Percentiles rank a stretch among this genome's conserved stretches.
Conservation (phyloP, 352 stramenopile species). For the Globisporangium cylindrosporum region DNA sequence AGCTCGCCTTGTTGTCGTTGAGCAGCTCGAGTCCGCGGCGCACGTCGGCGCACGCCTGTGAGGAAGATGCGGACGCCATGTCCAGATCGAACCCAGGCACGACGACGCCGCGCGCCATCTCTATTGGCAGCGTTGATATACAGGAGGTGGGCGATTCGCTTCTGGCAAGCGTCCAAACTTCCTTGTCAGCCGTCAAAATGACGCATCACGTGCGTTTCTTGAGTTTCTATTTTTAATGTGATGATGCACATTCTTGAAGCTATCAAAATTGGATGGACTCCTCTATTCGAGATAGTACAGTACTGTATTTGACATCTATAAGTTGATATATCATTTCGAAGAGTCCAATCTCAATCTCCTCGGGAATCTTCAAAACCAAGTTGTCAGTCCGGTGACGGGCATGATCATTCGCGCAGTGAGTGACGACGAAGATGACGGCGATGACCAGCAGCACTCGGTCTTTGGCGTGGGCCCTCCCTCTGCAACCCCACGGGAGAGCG, state of each 20-base stretch:
- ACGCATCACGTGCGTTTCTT: background rate
- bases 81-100: conserved; percentile 24
- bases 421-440: conserved; percentile 42
- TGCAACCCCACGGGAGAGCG: background rate
- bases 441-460: conserved; percentile 20
- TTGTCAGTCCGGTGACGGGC: background rate
- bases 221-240: background rate
- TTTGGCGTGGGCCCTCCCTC: conserved; percentile 23
- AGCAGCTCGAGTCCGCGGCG: conserved; percentile 32
- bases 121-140: background rate
- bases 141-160: background rate
- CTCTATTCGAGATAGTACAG: background rate
- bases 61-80: conserved; percentile 24
- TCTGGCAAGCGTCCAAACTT: background rate
- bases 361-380: background rate
- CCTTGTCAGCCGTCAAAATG: conserved; percentile 1
- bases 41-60: conserved; percentile 19
- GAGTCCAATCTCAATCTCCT: background rate
- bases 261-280: background rate
- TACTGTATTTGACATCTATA: background rate
- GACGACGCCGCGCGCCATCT: conserved; percentile 13
- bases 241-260: background rate
- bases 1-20: conserved; percentile 22
- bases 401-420: conserved; percentile 82
- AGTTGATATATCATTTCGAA: background rate